These are phyloP conservation scores for Penicillium simplicissimum DNA, from an alignment of 495 filamentous ascomycete genomes.

Conservation along the genomic window DNA sequence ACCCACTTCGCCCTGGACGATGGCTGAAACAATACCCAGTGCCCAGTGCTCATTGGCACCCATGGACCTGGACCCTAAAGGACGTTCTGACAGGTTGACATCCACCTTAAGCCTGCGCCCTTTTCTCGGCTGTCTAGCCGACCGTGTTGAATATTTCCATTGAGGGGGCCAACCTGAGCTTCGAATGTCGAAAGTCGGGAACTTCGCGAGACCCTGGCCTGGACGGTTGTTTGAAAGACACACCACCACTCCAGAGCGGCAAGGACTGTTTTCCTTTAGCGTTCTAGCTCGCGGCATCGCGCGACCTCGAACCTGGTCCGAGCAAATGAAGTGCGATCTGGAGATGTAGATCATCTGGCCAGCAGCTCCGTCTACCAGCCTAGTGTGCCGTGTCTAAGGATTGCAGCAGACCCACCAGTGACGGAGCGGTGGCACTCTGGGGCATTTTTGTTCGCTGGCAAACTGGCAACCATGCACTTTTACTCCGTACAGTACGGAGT, in stretches of 20 bases:
- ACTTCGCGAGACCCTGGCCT: neutral
- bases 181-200: neutral
- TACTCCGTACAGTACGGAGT: no score
- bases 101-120: neutral
- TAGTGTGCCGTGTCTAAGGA: conserved; percentile 21
- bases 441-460: conserved; percentile 4
- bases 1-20: neutral
- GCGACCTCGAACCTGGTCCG: conserved; percentile 2
- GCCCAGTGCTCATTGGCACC: neutral
- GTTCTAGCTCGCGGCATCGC: conserved; percentile 14
- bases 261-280: conserved; percentile 6
- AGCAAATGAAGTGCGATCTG: conserved; percentile 12
- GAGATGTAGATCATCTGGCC: conserved; percentile 9
- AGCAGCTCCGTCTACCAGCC: conserved; percentile 16
- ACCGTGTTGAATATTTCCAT: neutral
- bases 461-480: conserved; percentile 10
- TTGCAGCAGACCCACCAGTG: conserved; percentile 15
- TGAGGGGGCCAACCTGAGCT: neutral
- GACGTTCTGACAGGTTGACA: conserved; percentile 8
- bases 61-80: conserved; percentile 3
- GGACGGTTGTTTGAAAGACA: neutral
- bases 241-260: neutral
- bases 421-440: conserved; percentile 20
- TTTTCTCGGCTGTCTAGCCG: neutral
- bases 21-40: conserved; percentile 13